These are phyloP conservation scores for Candida mesenterica DNA, from an alignment of 1,139 yeast genomes.

Conservation along the genomic window DNA sequence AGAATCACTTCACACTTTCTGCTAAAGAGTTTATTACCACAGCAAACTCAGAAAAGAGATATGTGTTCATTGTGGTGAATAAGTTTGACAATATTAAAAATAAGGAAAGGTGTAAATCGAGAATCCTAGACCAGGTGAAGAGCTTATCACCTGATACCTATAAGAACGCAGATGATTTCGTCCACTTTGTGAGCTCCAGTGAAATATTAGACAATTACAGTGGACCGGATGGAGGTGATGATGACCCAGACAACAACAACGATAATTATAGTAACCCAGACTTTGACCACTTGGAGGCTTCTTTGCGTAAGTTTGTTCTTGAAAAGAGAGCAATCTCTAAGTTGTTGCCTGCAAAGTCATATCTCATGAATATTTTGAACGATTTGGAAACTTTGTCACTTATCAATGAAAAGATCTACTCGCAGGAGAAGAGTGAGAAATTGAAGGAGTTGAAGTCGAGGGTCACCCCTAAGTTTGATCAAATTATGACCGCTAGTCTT, in stretches of 20 bases:
- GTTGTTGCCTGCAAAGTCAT: conserved; percentile 88
- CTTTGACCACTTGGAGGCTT: conserved; percentile 81
- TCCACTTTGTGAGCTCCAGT: conserved; percentile 85
- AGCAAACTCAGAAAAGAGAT: conserved; percentile 88
- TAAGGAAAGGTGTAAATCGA: conserved; percentile 70
- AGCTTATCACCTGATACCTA: conserved; percentile 86
- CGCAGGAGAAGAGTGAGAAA: conserved; percentile 46
- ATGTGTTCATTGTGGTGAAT: conserved; percentile 92
- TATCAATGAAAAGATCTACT: conserved; percentile 58
- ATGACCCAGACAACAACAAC: conserved; percentile 14
- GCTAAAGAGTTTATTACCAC: conserved; percentile 91
- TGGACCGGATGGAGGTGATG: conserved; percentile 36
- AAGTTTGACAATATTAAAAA: conserved; percentile 82
- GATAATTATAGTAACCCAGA: conserved; percentile 46
- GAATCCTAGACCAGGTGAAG: conserved; percentile 85
- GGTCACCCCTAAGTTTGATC: conserved; percentile 65
- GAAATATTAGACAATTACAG: conserved; percentile 35
- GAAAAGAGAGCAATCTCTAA: conserved; percentile 90
- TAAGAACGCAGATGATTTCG: conserved; percentile 82
- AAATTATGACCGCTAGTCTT: conserved; percentile 50
- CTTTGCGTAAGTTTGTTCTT: conserved; percentile 79
- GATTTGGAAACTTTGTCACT: conserved; percentile 65
- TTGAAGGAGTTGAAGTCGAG: conserved; percentile 45
- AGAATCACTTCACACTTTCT: conserved; percentile 89
- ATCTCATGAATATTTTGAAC: conserved; percentile 61